Evolutionary conservation across 2,329 filamentous ascomycete genomes (phyloP).

Genomic region (Xylaria sp.): DNA sequence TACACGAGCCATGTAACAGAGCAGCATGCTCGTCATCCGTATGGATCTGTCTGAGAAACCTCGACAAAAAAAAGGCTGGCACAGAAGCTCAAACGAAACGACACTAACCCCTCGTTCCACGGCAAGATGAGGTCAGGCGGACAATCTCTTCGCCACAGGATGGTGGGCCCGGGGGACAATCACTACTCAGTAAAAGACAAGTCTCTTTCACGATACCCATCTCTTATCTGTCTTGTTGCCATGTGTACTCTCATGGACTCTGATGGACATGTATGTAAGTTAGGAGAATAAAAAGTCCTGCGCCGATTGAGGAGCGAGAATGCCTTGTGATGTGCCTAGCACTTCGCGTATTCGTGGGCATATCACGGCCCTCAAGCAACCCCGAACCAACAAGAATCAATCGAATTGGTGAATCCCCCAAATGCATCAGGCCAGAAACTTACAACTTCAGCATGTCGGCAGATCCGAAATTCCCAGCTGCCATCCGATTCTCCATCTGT

Average conservation of each 20-base stretch:
- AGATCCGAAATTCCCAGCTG: background rate
- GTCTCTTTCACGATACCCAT: too few relatives aligned
- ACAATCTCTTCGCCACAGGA: conserved; percentile 13
- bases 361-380: too few relatives aligned
- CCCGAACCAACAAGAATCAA: too few relatives aligned
- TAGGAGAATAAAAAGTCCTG: too few relatives aligned
- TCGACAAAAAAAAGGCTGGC: background rate
- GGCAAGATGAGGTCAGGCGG: conserved; percentile 19
- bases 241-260: too few relatives aligned
- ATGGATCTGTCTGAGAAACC: background rate
- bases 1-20: background rate
- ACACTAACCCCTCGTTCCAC: conserved; percentile 18
- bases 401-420: too few relatives aligned
- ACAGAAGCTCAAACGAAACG: background rate
- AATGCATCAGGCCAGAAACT: background rate
- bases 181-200: background rate
- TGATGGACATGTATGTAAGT: too few relatives aligned
- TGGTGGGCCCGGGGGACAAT: conserved; percentile 3
- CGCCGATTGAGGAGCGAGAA: too few relatives aligned
- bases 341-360: too few relatives aligned
- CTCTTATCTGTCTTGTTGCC: too few relatives aligned
- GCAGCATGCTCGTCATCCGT: background rate
- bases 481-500: conserved; percentile 13
- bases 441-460: background rate
- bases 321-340: too few relatives aligned